Evolutionary conservation across 2,329 filamentous ascomycete genomes (phyloP), one percentile per base, ranked within the genome.

Genomic region (Tolypocladium sp.): DNA sequence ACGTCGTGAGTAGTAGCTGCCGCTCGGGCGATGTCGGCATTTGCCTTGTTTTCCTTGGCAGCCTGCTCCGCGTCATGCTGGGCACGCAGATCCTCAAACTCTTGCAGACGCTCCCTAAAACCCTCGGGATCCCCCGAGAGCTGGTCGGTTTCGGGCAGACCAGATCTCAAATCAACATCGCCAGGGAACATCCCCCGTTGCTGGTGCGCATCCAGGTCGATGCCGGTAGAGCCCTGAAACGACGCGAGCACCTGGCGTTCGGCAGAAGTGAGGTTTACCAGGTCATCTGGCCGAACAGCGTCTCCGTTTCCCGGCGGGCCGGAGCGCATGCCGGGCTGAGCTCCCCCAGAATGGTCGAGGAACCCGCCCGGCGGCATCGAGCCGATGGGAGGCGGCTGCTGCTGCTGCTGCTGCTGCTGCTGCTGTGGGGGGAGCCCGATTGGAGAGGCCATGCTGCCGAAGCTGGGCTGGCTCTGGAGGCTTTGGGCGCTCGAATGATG

Each of bases 401-500:
- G 62, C 38, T 60, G 40, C 25, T 38, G 58, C 49, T 54, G 58
- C 51, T 13, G 54, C 57, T 53, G 74, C 69, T 83, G 69, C 78
- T 85, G 60, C 59, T 70, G 69, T 17, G 67, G 64, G 38, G 69
- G 75, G 66, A 79, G 85, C 13, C 85, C 86, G 60, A 88, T 84
- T 2, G 92, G 92, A n/a, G 92, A 95, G 3, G 91, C 87, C 64
- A 99, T 95, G 74, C 90, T 97, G 22, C 93, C 91, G 70, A 94
- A 97, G 75, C 93, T 97, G 27, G 93, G 93, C 74, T 99, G 94
- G 70, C 92, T 97, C 70, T 99, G 94, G 60, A 99, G 82, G 70
- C 93, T 97, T 66, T 97, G 93, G 10, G 91, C 91, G 70, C 93
- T 97, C 1, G 91, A 92, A 70, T 97, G 92, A 69, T 97, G 94